Evolutionary conservation across 2,329 filamentous ascomycete genomes (phyloP), one percentile per base, ranked within the genome.

Genomic region (Phialophora tarda): DNA sequence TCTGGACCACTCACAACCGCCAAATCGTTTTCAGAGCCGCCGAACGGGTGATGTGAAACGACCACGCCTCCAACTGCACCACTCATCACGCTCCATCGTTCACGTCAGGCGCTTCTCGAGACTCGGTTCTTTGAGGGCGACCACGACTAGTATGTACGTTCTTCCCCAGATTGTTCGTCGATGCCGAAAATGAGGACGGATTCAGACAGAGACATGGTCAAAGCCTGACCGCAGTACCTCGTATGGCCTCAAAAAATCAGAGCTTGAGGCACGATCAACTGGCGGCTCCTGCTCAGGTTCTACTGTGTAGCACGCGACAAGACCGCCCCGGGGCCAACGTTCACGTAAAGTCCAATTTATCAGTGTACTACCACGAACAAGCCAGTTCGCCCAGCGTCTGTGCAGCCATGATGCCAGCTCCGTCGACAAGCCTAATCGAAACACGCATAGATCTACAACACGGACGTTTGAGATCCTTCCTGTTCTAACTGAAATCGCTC

Each of bases 21-120:
- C 59, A 59, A 32, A 59, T 50, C 4, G 57, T 59, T 59, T 59
- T 34, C 57, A 59, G 57, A 59, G 59, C 47, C 48, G 59, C 59
- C 59, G 59, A 44, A 3, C n/a, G 41, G 28, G 59, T 61, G 59
- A 61, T 41, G 32, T 61, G 59, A 61, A 61, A 61, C 59, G 32
- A 61, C 59, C 10, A 54, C 32, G 14, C 34, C 59, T 44, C 47
- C n/a, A 53, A 21, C 47, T 38, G 23, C 47, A 38, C 59, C 59
- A 61, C 59, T 61, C 59, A 53, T n/a, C 44, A 44, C 8, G 23
- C n/a, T n/a, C 23, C 32, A 28, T 50, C 28, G 26, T 51, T 24
- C 58, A 50, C 17, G 17, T 51, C 58, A 51, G 41, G 59, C 59
- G 48, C 59, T 61, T 61, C 57, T 28, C 23, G 21, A 54, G 50